Conservation (phyloP, 306 rosid species). For the Vicia sativa region DNA sequence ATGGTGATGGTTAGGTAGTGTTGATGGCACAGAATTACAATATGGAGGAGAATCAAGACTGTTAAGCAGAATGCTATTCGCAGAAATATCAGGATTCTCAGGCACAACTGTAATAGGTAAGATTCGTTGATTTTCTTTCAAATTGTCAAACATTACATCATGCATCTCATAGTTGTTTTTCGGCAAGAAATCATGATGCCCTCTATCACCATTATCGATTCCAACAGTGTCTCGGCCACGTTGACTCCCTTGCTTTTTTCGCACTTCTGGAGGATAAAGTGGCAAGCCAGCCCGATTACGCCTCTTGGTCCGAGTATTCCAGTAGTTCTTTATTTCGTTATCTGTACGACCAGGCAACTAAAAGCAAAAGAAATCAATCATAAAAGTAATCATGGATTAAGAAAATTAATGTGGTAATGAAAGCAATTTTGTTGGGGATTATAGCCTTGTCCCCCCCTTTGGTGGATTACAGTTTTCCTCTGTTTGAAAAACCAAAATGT, state of each 20-base stretch:
- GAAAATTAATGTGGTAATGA: slow-evolving; percentile 20
- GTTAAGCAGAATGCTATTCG: slow-evolving; percentile 51
- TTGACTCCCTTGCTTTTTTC: slow-evolving; percentile 59
- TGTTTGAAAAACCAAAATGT: slow-evolving; percentile 15
- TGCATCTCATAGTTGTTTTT: slow-evolving; percentile 59
- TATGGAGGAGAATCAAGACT: slow-evolving; percentile 68
- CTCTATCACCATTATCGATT: slow-evolving; percentile 51
- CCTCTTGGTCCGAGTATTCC: slow-evolving; percentile 95
- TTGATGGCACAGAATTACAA: slow-evolving; percentile 53
- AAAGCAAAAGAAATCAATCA: slow-evolving; percentile 44
- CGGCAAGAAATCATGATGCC: slow-evolving; percentile 50
- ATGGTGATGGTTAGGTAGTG: slow-evolving; percentile 62
- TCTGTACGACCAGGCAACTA: slow-evolving; percentile 98
- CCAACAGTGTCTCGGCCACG: slow-evolving; percentile 50
- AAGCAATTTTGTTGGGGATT: slow-evolving; percentile 3
- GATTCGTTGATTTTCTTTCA: slow-evolving; percentile 54
- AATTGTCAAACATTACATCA: slow-evolving; percentile 58
- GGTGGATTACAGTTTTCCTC: neutral
- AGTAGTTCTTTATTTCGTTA: slow-evolving; percentile 96
- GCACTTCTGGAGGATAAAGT: slow-evolving; percentile 83
- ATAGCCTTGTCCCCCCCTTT: slow-evolving; percentile 12
- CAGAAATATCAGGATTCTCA: slow-evolving; percentile 55
- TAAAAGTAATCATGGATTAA: slow-evolving; percentile 12
- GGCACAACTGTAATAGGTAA: slow-evolving; percentile 51
- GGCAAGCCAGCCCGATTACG: slow-evolving; percentile 89